Evolutionary conservation across 345 rosid genomes (phyloP).

Genomic region (Abelmoschus esculentus): DNA sequence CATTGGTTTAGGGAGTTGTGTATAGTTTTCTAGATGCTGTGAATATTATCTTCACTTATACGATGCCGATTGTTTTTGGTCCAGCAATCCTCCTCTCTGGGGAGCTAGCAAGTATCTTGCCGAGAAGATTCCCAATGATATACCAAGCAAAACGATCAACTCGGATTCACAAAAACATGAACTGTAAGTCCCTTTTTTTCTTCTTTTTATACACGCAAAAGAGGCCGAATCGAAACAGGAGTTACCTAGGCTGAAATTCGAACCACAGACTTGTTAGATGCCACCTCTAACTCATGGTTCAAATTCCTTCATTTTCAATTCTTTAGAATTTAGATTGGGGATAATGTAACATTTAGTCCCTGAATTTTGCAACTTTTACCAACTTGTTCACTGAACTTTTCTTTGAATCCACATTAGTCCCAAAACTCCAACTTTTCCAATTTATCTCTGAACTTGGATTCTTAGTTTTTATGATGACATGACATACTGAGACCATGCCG

Average conservation of each 20-base stretch:
- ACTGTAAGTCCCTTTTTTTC: conserved; percentile 12
- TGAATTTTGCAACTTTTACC: no score
- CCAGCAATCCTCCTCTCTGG: conserved; percentile 28
- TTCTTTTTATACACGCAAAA: background rate
- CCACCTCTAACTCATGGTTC: background rate
- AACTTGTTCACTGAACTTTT: no score
- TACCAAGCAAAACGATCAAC: conserved; percentile 19
- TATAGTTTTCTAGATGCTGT: background rate
- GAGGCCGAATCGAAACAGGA: background rate
- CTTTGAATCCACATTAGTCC: no score
- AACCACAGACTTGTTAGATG: background rate
- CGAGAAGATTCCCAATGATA: conserved; percentile 24
- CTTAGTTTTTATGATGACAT: no score
- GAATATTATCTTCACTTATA: background rate
- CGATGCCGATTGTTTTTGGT: background rate
- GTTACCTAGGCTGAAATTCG: background rate
- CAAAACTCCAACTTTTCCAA: no score
- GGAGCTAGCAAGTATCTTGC: conserved; percentile 28
- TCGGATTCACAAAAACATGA: conserved; percentile 13
- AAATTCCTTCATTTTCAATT: no score
- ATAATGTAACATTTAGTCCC: no score
- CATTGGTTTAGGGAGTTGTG: background rate
- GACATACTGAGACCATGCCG: no score
- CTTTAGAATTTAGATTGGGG: background rate
- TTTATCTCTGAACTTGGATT: no score